Evolutionary conservation across 2,329 filamentous ascomycete species (phyloP).

Genomic region (Penicillium rolfsii): DNA sequence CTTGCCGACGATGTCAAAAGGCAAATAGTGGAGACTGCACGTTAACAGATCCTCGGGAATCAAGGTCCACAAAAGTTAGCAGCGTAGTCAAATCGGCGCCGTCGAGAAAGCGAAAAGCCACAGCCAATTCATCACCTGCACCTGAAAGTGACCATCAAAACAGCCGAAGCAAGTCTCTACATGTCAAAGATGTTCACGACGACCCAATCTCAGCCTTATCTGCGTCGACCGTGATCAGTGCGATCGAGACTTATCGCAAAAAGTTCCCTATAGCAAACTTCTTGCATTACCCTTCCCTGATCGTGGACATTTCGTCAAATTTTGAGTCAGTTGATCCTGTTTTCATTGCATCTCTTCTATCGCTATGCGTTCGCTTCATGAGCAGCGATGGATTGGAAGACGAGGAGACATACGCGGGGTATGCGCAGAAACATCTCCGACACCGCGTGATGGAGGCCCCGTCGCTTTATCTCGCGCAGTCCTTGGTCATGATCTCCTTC

Average conservation of each 20-base stretch:
- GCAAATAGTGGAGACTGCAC: constrained; percentile 29
- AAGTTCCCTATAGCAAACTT: constrained; percentile 45
- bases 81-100: constrained; percentile 9
- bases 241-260: constrained; percentile 41
- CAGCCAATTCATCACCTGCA: constrained; percentile 4
- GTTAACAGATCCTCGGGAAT: constrained; percentile 37
- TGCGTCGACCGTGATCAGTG: constrained; percentile 37
- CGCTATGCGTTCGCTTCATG: constrained; percentile 41
- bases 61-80: constrained; percentile 14
- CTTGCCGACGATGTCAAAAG: constrained; percentile 39
- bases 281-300: constrained; percentile 42
- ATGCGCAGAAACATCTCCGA: constrained; percentile 38
- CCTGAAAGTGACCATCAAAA: not conserved
- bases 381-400: constrained; percentile 27
- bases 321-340: constrained; percentile 37
- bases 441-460: constrained; percentile 39
- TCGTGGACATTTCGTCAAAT: constrained; percentile 39
- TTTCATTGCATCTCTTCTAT: constrained; percentile 40
- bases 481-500: constrained; percentile 41
- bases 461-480: constrained; percentile 41
- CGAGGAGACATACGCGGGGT: constrained; percentile 38
- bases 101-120: constrained; percentile 24
- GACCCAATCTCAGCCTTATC: constrained; percentile 32
- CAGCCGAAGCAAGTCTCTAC: constrained; percentile 10
- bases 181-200: constrained; percentile 9